Conservation (phyloP, 1,284 basidiomycete genomes). For the Baeospora myosura region DNA sequence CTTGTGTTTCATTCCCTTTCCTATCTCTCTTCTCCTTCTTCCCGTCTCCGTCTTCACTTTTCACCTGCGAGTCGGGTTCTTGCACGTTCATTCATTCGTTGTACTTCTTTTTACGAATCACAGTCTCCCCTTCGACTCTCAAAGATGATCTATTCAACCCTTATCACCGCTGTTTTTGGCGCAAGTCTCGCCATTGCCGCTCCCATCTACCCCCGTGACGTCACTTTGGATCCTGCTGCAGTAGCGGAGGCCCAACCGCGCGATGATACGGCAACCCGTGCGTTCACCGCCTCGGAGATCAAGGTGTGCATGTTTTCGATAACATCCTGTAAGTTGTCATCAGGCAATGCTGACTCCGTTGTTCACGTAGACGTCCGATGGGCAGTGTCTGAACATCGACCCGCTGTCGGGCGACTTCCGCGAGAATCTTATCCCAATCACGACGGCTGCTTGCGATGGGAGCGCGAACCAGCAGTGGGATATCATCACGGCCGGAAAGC, state of each 20-base stretch:
- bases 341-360: too few species aligned
- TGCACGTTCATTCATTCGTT: too few species aligned
- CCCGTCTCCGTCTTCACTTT: conserved; percentile 8
- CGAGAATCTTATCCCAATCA: conserved; percentile 15
- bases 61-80: conserved; percentile 19
- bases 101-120: conserved; percentile 10
- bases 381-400: conserved; percentile 16
- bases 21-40: conserved; percentile 1
- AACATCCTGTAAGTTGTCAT: too few species aligned
- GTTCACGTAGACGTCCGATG: conserved; percentile 14
- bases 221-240: conserved; percentile 14
- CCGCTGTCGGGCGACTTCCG: conserved; percentile 13
- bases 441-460: conserved; percentile 11
- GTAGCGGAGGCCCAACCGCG: conserved; percentile 12
- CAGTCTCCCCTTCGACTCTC: conserved; percentile 3
- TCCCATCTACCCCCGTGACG: conserved; percentile 14
- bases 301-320: conserved; percentile 8
- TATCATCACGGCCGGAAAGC: conserved; percentile 13
- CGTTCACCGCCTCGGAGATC: conserved; percentile 12
- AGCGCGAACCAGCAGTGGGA: conserved; percentile 14
- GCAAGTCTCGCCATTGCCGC: conserved; percentile 16
- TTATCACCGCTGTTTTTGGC: conserved; percentile 15
- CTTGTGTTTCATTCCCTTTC: neutral
- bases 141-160: conserved; percentile 15
- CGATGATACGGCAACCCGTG: conserved; percentile 15